Base-by-base conservation (phyloP, 2,329 filamentous ascomycete genomes). In the Ciborinia camelliae region DNA sequence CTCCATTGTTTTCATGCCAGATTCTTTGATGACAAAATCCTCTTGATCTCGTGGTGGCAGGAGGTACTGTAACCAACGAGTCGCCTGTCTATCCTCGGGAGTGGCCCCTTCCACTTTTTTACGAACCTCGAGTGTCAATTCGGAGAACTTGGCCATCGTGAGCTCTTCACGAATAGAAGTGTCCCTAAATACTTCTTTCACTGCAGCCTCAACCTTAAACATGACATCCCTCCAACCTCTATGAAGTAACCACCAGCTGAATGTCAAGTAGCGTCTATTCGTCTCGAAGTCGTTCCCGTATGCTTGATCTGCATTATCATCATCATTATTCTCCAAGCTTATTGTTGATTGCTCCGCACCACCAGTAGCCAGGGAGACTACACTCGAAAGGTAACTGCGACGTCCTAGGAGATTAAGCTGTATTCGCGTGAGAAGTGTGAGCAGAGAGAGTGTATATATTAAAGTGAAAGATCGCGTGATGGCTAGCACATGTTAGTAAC, bases 161-260 rank as follows among this genome's bases (percentile, higher is more conserved):
- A 99, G 84, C 68, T 96, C 89, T 73, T 98, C 94, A 58, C 93
- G 86, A 1, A 93, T 93, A 75, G 92, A 97, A 58, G 97, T 81
- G 67, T 86, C 83, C n/a, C 92, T 91, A 76, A 97, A 98, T 30
- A 94, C 90, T 62, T 96, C 90, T 71, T 89, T 89, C 30, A 99
- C 95, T 4, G 92, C 92, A n/a, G 81, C 80, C 74, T 92, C 88
- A 55, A 99, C 93, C 68, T 88, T 90, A 64, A 86, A 82, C 83
- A 92, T 89, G 64, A 98, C 80, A 65, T 92, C 86, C 69, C 87
- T 86, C 88, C 92, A 98, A 51, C 95, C 95, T 69, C 87, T 86
- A 78, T 99, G 94, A 55, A 99, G 82, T 54, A 99, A 80, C 93
- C 94, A 99, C 95, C 95, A 99, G 78, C 92, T 97, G 76, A 98